A percentile compares a stretch with the other conserved stretches of the same genome.
Conservation (phyloP, 2,329 filamentous ascomycete species). For the Zymoseptoria ardabiliae region DNA sequence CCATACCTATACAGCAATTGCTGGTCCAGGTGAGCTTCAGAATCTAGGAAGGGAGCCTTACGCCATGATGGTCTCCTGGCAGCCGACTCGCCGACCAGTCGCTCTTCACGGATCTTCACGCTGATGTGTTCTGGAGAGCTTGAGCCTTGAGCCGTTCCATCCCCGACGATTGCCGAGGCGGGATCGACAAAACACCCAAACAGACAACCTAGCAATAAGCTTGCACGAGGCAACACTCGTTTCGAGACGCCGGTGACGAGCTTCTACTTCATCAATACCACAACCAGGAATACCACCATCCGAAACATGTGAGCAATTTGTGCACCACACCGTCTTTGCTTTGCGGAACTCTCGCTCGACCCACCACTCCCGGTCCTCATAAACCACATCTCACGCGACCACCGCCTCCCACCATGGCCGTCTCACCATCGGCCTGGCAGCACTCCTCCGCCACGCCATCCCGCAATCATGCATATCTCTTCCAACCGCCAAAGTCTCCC, state of each 20-base stretch:
- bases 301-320: neutral
- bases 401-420: constrained; percentile 8
- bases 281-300: neutral
- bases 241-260: neutral
- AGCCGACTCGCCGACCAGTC: no score
- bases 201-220: neutral
- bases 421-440: constrained; percentile 14
- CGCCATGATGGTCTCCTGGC: no score
- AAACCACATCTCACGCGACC: neutral
- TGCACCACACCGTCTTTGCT: neutral
- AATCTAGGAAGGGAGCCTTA: no score
- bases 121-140: no score
- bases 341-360: neutral
- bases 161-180: neutral
- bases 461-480: constrained; percentile 29
- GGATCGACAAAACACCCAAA: neutral
- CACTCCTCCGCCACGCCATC: constrained; percentile 7
- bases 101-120: no score
- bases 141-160: no score
- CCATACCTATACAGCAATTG: neutral
- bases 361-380: neutral
- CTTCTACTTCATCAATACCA: neutral
- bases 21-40: neutral
- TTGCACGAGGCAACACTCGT: neutral
- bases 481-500: constrained; percentile 37